These are phyloP conservation scores for Brachypodium distachyon DNA, from an alignment of 202 grass and related monocot species.

Conservation along the genomic window DNA sequence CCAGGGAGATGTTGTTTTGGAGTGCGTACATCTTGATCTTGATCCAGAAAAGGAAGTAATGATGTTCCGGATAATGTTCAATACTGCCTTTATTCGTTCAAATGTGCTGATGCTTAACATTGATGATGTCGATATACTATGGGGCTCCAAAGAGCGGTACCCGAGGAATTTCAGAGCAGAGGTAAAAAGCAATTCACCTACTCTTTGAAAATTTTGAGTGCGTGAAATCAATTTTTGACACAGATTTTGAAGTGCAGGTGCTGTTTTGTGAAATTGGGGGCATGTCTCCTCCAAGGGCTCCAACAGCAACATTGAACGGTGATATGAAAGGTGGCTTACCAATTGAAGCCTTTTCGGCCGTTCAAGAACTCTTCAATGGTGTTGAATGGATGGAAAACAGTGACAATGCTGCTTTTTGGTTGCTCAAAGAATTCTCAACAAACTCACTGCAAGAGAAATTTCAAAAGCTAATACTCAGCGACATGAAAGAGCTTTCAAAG, in stretches of 20 bases:
- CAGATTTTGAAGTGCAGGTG: slow-evolving; percentile 46
- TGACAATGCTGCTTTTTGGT: slow-evolving; percentile 82
- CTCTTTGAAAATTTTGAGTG: not conserved
- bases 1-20: slow-evolving; percentile 95
- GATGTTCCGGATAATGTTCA: slow-evolving; percentile 99
- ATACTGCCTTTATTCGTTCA: slow-evolving; percentile 92
- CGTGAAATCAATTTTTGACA: slow-evolving; percentile 1
- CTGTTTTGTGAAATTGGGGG: slow-evolving; percentile 90
- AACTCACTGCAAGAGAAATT: slow-evolving; percentile 86
- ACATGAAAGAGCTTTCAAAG: slow-evolving; percentile 69
- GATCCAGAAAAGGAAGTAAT: slow-evolving; percentile 93
- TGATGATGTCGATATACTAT: slow-evolving; percentile 84
- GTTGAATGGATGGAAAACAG: slow-evolving; percentile 84
- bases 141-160: slow-evolving; percentile 79
- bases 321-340: slow-evolving; percentile 94
- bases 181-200: slow-evolving; percentile 34
- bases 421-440: slow-evolving; percentile 92
- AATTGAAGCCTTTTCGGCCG: slow-evolving; percentile 91
- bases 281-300: slow-evolving; percentile 68
- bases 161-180: slow-evolving; percentile 86
- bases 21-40: slow-evolving; percentile 94
- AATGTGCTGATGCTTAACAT: slow-evolving; percentile 91
- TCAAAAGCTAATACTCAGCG: slow-evolving; percentile 84
- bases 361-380: slow-evolving; percentile 94
- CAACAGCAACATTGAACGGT: slow-evolving; percentile 68